These are phyloP conservation scores for Fraxinus paxiana DNA, from an alignment of 305 asterid genomes.

Conservation along the genomic window DNA sequence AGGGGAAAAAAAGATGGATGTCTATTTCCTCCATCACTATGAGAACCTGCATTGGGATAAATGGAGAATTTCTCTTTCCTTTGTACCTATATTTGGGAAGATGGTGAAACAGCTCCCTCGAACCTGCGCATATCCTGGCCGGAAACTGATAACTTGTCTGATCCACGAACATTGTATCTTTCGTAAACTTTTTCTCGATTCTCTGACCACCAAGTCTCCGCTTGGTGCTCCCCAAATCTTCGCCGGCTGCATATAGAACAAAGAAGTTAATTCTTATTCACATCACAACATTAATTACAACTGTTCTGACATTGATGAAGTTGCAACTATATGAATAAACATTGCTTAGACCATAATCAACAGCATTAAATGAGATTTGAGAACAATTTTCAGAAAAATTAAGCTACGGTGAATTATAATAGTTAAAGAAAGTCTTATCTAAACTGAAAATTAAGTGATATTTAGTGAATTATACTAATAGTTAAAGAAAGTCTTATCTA, in stretches of 20 bases:
- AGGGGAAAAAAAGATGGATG: conserved; percentile 32
- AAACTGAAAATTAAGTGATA: not conserved
- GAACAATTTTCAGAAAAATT: not conserved
- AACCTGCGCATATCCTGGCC: conserved; percentile 65
- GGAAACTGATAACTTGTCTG: conserved; percentile 70
- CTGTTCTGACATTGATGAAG: not conserved
- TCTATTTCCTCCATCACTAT: conserved; percentile 31
- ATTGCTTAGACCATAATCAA: not conserved
- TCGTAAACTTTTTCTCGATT: conserved; percentile 85
- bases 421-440: not conserved
- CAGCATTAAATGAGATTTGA: not conserved
- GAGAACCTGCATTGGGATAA: conserved; percentile 29
- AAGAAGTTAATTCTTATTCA: not conserved
- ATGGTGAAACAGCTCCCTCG: conserved; percentile 65
- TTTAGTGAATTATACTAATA: not conserved
- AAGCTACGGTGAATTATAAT: not conserved
- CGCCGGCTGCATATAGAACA: conserved; percentile 60
- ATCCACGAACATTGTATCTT: conserved; percentile 83
- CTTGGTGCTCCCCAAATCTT: conserved; percentile 98
- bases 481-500: not conserved
- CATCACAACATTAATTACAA: not conserved
- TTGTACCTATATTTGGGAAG: conserved; percentile 56
- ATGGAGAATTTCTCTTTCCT: conserved; percentile 10
- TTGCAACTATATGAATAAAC: not conserved
- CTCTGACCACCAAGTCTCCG: conserved; percentile 99